Conservation (phyloP, 495 filamentous ascomycete genomes). For the Aspergillus cristatus region DNA sequence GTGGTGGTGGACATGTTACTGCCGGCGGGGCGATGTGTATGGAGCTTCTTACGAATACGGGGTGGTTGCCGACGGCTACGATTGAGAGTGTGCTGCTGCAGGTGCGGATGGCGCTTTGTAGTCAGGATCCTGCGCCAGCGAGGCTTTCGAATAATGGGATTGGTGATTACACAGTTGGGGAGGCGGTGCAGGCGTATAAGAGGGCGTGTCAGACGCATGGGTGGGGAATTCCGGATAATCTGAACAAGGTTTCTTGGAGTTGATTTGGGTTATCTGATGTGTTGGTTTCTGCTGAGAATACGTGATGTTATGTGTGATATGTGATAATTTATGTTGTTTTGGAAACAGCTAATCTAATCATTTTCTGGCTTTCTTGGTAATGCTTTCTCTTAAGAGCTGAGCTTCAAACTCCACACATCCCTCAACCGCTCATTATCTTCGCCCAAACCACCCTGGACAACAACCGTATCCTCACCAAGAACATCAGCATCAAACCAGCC, state of each 20-base stretch:
- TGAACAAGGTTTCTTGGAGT: slow-evolving; percentile 9
- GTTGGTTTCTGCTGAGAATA: too few species aligned
- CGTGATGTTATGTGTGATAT: too few species aligned
- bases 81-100: slow-evolving; percentile 80
- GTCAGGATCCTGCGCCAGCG: slow-evolving; percentile 60
- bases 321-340: too few species aligned
- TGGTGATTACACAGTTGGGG: slow-evolving; percentile 53
- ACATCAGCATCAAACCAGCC: slow-evolving; percentile 41
- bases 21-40: slow-evolving; percentile 84
- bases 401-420: slow-evolving; percentile 45
- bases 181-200: slow-evolving; percentile 65
- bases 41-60: slow-evolving; percentile 78
- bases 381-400: too few species aligned
- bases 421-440: slow-evolving; percentile 36
- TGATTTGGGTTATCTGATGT: too few species aligned
- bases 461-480: slow-evolving; percentile 9
- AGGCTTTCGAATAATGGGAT: slow-evolving; percentile 35
- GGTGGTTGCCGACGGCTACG: slow-evolving; percentile 64
- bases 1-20: slow-evolving; percentile 86
- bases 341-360: too few species aligned
- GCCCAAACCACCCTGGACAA: slow-evolving; percentile 39
- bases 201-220: slow-evolving; percentile 62
- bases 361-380: too few species aligned
- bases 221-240: slow-evolving; percentile 26
- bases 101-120: slow-evolving; percentile 69